Conservation (phyloP, 257 asterid species). For the Linaria vulgaris region DNA sequence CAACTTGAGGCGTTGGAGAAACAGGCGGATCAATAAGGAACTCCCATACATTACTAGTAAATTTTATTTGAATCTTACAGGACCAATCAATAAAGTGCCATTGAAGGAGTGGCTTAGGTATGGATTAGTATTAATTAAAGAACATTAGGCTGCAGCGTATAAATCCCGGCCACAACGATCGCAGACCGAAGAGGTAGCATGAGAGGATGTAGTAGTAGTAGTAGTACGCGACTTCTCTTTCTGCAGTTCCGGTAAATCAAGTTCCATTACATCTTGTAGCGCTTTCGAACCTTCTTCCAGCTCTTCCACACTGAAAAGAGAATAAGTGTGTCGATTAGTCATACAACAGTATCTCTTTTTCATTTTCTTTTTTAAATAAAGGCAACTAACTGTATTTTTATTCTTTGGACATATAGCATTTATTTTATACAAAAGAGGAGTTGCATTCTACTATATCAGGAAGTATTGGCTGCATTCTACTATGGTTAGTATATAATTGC, state of each 20-base stretch:
- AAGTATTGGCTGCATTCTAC: background rate
- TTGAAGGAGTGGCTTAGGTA: background rate
- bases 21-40: background rate
- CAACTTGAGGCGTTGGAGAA: background rate
- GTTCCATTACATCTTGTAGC: conserved; percentile 59
- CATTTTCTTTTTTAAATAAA: too few species aligned
- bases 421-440: too few species aligned
- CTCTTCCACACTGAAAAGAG: conserved; percentile 63
- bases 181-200: conserved; percentile 42
- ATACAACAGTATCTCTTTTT: too few species aligned
- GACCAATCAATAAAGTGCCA: background rate
- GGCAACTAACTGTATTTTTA: too few species aligned
- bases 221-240: conserved; percentile 49
- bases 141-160: conserved; percentile 36
- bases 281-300: conserved; percentile 79
- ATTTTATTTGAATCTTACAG: background rate
- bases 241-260: conserved; percentile 67
- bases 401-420: too few species aligned
- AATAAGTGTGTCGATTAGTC: background rate
- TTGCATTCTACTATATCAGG: too few species aligned
- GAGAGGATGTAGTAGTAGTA: conserved; percentile 27
- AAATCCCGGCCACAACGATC: conserved; percentile 82
- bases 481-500: background rate
- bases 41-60: background rate
- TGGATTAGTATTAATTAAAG: conserved; percentile 2